Evolutionary conservation across 352 stramenopile genomes (phyloP).

Genomic region (Phytophthora hibernalis): DNA sequence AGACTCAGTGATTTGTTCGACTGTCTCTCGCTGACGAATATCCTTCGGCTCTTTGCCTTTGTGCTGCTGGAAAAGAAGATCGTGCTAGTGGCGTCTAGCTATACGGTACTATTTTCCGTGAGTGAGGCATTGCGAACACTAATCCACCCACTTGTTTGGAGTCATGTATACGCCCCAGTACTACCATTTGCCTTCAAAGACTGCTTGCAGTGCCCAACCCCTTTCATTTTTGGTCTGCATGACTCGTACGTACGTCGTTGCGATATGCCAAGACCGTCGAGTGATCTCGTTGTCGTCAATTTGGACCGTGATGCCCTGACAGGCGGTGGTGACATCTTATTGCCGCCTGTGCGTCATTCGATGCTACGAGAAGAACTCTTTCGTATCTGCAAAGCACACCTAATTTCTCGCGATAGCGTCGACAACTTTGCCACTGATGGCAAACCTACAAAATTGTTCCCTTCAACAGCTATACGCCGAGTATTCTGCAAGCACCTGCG

Average conservation of each 20-base stretch:
- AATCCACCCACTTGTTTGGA: conserved; percentile 73
- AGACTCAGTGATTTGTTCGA: conserved; percentile 62
- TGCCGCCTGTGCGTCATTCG: conserved; percentile 46
- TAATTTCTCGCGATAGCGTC: conserved; percentile 48
- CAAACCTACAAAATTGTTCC: background rate
- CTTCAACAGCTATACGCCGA: conserved; percentile 27
- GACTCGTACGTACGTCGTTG: conserved; percentile 59
- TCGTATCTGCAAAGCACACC: conserved; percentile 42
- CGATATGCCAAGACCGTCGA: conserved; percentile 53
- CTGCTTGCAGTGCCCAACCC: conserved; percentile 78
- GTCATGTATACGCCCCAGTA: conserved; percentile 81
- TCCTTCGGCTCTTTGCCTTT: conserved; percentile 69
- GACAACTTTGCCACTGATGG: conserved; percentile 11
- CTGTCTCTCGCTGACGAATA: conserved; percentile 59
- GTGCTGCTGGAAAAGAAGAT: conserved; percentile 78
- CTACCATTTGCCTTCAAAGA: conserved; percentile 66
- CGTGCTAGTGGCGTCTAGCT: conserved; percentile 72
- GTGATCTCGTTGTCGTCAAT: conserved; percentile 65
- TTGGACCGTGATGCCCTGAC: conserved; percentile 63
- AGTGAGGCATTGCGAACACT: conserved; percentile 60
- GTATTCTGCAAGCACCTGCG: conserved; percentile 53
- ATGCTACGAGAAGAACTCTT: conserved; percentile 54
- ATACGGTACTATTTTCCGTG: conserved; percentile 67
- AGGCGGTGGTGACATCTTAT: conserved; percentile 47
- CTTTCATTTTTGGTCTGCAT: conserved; percentile 83